Evolutionary conservation across 2,329 filamentous ascomycete genomes (phyloP), one percentile per base, ranked within the genome.

Genomic region (Colletotrichum tabaci): DNA sequence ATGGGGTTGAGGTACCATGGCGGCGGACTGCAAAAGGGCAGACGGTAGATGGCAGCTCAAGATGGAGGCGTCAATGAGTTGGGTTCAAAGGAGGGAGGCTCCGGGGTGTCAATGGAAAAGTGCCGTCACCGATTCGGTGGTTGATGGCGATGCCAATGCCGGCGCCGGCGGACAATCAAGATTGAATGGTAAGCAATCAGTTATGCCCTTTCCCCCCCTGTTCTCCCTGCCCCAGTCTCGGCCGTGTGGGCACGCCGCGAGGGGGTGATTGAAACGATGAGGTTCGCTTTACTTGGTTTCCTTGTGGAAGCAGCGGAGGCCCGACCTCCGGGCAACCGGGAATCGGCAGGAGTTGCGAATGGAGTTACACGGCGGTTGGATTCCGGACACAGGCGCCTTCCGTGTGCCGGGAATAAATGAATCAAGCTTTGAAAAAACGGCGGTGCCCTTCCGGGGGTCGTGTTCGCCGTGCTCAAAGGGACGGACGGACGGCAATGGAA

Each of bases 401-500:
- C 50, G 66, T 7, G 38, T n/a, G 15, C 63, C 67, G 67, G 67
- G 63, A 67, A 71, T 67, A 71, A 71, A 26, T 26, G 26, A 53
- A 26, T 2, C 12, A 30, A 49, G 44, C 23, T 60, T 38, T 10
- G 26, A 61, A 38, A 9, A 7, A 49, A 47, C 58, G 58, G 44
- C 30, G 52, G 52, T 30, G 52, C 52, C 52, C 26, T 26, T 26
- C 26, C 26, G 26, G 26, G 52, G 30, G 52, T 55, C 52, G 52
- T 55, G 52, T 26, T 55, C 26, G 30, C 52, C 30, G 52, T 30
- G 26, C 50, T 53, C 50, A 53, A 53, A 60, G 46, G 40, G 50
- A 21, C n/a, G n/a, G 26, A 62, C 3, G 40, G 42, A 57, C 26
- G 61, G n/a, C 18, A 30, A 44, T 18, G 40, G 23, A 10, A 55